Conservation (phyloP, 495 filamentous ascomycete species). For the Penicillium arizonense region DNA sequence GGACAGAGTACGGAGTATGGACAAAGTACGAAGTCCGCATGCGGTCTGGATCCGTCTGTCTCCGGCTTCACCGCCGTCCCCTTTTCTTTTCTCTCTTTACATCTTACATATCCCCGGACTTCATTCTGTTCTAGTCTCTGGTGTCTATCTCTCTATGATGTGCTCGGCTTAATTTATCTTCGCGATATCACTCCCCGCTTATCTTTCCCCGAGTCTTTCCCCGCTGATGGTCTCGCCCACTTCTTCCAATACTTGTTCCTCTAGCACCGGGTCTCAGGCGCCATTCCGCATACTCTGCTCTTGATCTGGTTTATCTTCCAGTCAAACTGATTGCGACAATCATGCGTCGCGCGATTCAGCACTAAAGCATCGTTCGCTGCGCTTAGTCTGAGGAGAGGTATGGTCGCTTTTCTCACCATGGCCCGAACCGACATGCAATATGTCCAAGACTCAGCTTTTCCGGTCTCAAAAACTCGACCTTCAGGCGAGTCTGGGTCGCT, state of each 20-base stretch:
- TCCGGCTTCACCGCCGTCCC: constrained; percentile 13
- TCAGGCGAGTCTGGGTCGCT: constrained; percentile 13
- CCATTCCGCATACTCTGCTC: background rate
- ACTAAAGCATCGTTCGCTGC: constrained; percentile 8
- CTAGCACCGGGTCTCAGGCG: background rate
- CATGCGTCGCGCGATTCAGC: constrained; percentile 18
- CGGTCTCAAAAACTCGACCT: constrained; percentile 11
- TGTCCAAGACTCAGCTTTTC: constrained; percentile 19
- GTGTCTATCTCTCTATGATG: background rate
- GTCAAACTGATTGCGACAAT: constrained; percentile 1
- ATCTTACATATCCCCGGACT: background rate
- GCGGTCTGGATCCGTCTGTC: constrained; percentile 14
- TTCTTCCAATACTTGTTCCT: background rate
- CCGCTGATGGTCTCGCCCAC: constrained; percentile 6
- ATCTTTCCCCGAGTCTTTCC: constrained; percentile 4
- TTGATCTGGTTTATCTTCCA: background rate
- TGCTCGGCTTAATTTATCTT: background rate
- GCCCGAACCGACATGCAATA: constrained; percentile 21
- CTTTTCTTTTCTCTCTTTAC: constrained; percentile 3
- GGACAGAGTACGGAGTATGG: background rate
- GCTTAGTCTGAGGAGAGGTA: constrained; percentile 5
- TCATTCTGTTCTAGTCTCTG: background rate
- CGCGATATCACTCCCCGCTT: constrained; percentile 1
- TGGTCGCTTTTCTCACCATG: constrained; percentile 14
- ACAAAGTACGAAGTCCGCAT: constrained; percentile 13